Conservation (phyloP, 1,284 basidiomycete species). For the Cutaneotrichosporon daszewskae region DNA sequence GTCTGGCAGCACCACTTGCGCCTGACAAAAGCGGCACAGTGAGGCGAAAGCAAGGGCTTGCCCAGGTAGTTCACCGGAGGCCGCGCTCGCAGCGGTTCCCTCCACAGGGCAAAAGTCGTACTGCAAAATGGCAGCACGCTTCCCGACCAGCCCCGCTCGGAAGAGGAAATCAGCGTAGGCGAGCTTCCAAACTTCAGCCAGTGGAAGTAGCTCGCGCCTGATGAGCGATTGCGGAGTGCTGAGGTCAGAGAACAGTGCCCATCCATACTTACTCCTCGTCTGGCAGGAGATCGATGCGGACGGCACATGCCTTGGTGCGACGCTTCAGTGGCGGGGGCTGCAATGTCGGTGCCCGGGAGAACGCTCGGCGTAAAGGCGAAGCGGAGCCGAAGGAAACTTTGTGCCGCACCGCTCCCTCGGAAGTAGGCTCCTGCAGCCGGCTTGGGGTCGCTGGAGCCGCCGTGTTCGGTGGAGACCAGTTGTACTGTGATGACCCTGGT, state of each 20-base stretch:
- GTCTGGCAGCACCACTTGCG: conserved; percentile 6
- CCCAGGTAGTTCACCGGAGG: conserved; percentile 8
- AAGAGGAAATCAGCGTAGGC: conserved; percentile 69
- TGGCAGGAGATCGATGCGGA: conserved; percentile 23
- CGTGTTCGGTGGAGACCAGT: not conserved
- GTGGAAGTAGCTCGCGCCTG: conserved; percentile 17
- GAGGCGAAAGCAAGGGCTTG: conserved; percentile 9
- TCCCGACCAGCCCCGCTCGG: conserved; percentile 61
- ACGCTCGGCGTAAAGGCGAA: conserved; percentile 23
- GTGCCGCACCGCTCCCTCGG: conserved; percentile 2
- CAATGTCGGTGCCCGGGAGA: not conserved
- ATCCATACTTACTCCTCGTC: conserved; percentile 23
- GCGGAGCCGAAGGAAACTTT: conserved; percentile 27
- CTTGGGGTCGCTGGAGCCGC: not conserved
- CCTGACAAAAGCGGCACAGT: conserved; percentile 12
- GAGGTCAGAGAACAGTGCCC: conserved; percentile 5
- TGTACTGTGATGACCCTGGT: not conserved
- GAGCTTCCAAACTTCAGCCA: conserved; percentile 44
- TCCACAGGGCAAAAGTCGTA: conserved; percentile 43
- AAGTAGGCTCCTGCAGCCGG: conserved; percentile 1
- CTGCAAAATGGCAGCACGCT: conserved; percentile 65
- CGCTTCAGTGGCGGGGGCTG: conserved; percentile 1
- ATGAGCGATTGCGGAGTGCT: conserved; percentile 30
- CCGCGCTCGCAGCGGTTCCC: conserved; percentile 3
- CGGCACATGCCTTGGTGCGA: conserved; percentile 16